Conservation (phyloP, 1,139 yeast species). For the Pichia sp. region DNA sequence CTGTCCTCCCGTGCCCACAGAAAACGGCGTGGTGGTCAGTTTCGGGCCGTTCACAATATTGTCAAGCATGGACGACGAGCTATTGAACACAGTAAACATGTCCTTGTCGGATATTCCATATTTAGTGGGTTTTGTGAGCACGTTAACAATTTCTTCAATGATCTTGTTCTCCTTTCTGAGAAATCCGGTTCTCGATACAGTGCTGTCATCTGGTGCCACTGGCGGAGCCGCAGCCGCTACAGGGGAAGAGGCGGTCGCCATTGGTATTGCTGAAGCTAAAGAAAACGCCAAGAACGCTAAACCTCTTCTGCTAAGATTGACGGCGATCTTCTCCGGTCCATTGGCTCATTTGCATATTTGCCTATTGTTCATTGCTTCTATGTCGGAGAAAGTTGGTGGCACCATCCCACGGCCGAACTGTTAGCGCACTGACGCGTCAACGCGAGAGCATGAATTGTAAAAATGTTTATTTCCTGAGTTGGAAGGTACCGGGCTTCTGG, state of each 20-base stretch:
- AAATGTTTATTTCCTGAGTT: background rate
- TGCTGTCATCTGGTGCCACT: background rate
- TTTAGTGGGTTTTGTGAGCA: slow-evolving; percentile 23
- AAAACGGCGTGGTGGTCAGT: background rate
- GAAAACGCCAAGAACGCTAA: too few relatives aligned
- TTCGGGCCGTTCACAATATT: slow-evolving; percentile 9
- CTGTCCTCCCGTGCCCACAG: background rate
- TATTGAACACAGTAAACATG: slow-evolving; percentile 20
- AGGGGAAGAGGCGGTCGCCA: background rate
- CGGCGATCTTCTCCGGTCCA: background rate
- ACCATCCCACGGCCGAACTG: background rate
- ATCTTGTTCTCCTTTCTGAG: slow-evolving; percentile 22
- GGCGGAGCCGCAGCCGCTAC: background rate
- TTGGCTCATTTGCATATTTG: background rate
- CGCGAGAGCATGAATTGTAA: background rate
- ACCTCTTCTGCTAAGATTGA: background rate
- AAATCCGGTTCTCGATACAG: background rate
- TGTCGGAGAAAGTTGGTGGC: background rate
- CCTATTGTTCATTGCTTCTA: background rate
- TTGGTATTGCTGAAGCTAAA: background rate
- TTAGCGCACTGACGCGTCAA: background rate
- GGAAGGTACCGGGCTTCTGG: too few relatives aligned
- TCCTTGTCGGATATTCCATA: slow-evolving; percentile 19
- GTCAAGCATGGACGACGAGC: slow-evolving; percentile 16
- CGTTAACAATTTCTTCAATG: slow-evolving; percentile 24